phyloP scores from a whole-genome alignment of 2,329 filamentous ascomycete species.

The Alternaria arbusti region DNA sequence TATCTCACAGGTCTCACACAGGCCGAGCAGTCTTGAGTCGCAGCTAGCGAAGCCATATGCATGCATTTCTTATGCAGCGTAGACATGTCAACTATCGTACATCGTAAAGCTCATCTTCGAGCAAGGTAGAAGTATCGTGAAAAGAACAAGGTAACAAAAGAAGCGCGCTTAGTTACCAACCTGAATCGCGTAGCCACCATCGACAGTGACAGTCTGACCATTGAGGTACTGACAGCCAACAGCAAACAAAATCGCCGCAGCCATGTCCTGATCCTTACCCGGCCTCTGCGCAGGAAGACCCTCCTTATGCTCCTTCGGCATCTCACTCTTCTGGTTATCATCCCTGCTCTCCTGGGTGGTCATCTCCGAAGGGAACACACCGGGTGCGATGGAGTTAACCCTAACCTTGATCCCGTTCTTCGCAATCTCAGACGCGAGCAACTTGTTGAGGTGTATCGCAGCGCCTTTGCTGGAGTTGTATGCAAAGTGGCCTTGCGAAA shows the following conservation, averaged over 20 bases:
- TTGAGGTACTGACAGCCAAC: conserved; percentile 60
- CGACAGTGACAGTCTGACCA: conserved; percentile 57
- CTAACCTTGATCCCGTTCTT: conserved; percentile 60
- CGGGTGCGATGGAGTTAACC: conserved; percentile 64
- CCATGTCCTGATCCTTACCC: conserved; percentile 66
- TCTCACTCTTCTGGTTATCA: conserved; percentile 61
- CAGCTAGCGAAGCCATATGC: neutral
- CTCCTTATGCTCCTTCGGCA: conserved; percentile 60
- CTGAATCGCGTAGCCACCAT: conserved; percentile 59
- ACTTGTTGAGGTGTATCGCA: conserved; percentile 61
- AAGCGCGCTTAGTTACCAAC: conserved; percentile 36
- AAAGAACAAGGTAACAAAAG: neutral
- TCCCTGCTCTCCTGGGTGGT: conserved; percentile 58
- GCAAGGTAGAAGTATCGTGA: neutral
- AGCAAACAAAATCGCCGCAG: conserved; percentile 61
- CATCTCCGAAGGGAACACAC: conserved; percentile 65
- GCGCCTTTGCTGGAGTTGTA: conserved; percentile 60
- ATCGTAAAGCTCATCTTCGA: neutral
- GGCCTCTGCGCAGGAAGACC: conserved; percentile 59
- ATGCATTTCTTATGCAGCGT: too few species aligned
- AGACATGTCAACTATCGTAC: neutral
- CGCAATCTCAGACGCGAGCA: conserved; percentile 62
- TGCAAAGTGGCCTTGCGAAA: conserved; percentile 55
- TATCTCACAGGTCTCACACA: neutral
- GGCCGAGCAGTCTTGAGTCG: neutral